phyloP scores from a whole-genome alignment of 2,329 filamentous ascomycete genomes.

The Trichoderma sp. region DNA sequence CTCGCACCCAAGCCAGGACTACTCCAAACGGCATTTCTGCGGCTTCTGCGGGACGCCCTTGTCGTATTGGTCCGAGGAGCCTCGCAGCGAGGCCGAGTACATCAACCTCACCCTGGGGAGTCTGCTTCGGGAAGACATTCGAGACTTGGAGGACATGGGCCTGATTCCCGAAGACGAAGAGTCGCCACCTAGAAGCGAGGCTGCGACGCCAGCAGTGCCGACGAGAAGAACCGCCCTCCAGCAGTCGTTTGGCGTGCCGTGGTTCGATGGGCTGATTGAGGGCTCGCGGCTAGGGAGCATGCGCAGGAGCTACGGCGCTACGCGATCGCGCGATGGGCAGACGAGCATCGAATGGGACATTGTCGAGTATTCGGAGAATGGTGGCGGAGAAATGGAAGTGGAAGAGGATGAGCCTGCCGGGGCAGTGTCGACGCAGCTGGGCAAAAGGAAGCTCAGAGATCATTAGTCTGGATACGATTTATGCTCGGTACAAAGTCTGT shows the following conservation, averaged over 20 bases:
- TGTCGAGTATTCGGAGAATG: conserved; percentile 64
- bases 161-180: conserved; percentile 59
- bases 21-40: conserved; percentile 77
- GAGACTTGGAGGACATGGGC: conserved; percentile 71
- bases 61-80: conserved; percentile 78
- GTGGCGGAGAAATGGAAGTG: conserved; percentile 35
- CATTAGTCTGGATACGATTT: conserved; percentile 31
- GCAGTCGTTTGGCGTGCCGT: conserved; percentile 73
- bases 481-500: background rate
- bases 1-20: conserved; percentile 57
- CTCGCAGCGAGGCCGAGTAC: conserved; percentile 69
- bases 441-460: conserved; percentile 56
- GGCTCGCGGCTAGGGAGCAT: conserved; percentile 71
- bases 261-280: conserved; percentile 81
- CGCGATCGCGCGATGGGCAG: conserved; percentile 59
- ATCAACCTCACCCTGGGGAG: conserved; percentile 83
- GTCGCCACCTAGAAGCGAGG: conserved; percentile 29
- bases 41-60: conserved; percentile 88
- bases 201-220: conserved; percentile 23
- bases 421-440: conserved; percentile 35
- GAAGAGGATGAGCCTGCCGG: conserved; percentile 40
- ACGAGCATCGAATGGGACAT: conserved; percentile 81
- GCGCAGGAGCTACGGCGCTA: conserved; percentile 60
- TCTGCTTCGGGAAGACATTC: conserved; percentile 69
- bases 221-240: conserved; percentile 39